A percentile compares a stretch with the other conserved stretches of the same genome.
phyloP scores from a whole-genome alignment of 345 rosid genomes.

The Kandelia obovata region DNA sequence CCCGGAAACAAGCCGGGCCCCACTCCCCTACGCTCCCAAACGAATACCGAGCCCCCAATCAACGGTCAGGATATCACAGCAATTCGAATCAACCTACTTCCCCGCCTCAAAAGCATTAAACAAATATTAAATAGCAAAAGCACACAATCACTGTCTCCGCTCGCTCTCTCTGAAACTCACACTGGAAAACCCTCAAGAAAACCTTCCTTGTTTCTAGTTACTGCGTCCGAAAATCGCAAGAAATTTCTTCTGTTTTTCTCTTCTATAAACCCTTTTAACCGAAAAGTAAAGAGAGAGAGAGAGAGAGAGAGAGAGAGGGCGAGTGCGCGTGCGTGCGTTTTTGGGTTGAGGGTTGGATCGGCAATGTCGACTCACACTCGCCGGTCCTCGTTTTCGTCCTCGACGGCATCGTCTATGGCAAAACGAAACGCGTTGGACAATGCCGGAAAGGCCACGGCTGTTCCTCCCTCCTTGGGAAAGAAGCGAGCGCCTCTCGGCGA shows the following conservation, averaged over 20 bases:
- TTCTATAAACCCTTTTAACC: no score
- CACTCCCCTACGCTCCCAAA: not conserved
- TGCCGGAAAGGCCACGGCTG: conserved; percentile 33
- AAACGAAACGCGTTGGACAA: conserved; percentile 47
- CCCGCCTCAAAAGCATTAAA: conserved; percentile 13
- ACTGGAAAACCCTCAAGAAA: not conserved
- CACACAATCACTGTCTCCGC: conserved; percentile 3
- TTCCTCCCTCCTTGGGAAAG: conserved; percentile 45
- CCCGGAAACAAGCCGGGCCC: not conserved
- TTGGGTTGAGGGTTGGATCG: not conserved
- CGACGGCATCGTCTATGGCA: conserved; percentile 47
- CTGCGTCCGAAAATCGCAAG: no score
- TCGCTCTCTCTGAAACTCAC: not conserved
- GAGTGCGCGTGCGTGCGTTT: no score
- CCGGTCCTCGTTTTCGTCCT: conserved; percentile 42
- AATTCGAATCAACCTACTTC: conserved; percentile 4
- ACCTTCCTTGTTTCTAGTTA: not conserved
- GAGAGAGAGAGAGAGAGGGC: not conserved
- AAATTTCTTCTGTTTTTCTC: no score
- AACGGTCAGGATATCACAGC: not conserved
- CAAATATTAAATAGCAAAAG: conserved; percentile 12
- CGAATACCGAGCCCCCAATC: conserved; percentile 7
- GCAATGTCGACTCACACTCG: conserved; percentile 37
- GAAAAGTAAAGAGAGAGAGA: not conserved
- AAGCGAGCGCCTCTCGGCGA: conserved; percentile 84